Conservation (phyloP, 139 green algal genomes). For the Chlorella sp. region DNA sequence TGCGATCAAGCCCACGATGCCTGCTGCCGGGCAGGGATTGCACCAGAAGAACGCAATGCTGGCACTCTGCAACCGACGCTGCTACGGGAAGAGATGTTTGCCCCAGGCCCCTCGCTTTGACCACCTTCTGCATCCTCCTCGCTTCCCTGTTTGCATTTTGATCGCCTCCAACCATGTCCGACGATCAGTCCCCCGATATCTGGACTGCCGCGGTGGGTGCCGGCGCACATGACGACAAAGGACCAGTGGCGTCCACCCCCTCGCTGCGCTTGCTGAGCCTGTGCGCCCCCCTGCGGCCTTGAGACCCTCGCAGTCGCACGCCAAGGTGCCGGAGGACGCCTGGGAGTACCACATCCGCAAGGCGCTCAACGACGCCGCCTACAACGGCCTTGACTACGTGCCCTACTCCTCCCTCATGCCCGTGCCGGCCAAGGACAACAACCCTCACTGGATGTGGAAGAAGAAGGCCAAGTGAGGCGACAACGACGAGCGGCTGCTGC, state of each 20-base stretch:
- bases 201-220: conserved; percentile 1
- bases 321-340: conserved; percentile 58
- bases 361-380: conserved; percentile 69
- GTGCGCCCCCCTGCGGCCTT: too few relatives aligned
- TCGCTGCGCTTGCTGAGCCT: neutral
- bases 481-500: too few relatives aligned
- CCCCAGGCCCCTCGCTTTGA: too few relatives aligned
- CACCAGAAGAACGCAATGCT: too few relatives aligned
- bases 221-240: neutral
- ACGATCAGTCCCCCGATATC: neutral
- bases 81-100: too few relatives aligned
- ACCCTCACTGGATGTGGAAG: conserved; percentile 67
- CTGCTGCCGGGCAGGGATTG: too few relatives aligned
- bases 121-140: too few relatives aligned
- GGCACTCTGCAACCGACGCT: too few relatives aligned
- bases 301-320: conserved; percentile 35
- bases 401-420: conserved; percentile 78
- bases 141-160: too few relatives aligned
- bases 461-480: conserved; percentile 31
- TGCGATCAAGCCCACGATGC: too few relatives aligned
- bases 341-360: conserved; percentile 80
- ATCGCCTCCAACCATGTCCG: too few relatives aligned
- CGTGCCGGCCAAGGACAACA: conserved; percentile 47
- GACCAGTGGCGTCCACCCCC: neutral
- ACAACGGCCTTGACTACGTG: conserved; percentile 66